Evolutionary conservation across 2,329 filamentous ascomycete species (phyloP).

Genomic region (Cladosporium sp.): DNA sequence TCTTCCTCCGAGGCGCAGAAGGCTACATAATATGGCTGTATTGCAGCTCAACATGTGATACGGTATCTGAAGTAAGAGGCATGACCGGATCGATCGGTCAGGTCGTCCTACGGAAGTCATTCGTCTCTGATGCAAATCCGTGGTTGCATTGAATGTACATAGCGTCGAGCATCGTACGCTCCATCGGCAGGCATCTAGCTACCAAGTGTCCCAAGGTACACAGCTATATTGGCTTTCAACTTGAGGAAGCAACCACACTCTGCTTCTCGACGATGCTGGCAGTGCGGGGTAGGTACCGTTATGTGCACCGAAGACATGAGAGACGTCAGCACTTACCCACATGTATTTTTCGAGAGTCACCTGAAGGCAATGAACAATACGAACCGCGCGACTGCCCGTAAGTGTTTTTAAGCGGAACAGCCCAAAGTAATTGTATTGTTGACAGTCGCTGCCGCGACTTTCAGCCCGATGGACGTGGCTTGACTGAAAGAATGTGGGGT

Average conservation of each 20-base stretch:
- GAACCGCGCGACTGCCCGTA: no score
- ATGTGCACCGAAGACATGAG: no score
- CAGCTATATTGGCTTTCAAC: slow-evolving; percentile 1
- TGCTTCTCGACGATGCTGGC: not conserved
- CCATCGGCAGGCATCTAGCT: not conserved
- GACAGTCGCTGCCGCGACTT: no score
- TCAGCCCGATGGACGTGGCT: no score
- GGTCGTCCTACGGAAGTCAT: not conserved
- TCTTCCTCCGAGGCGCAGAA: not conserved
- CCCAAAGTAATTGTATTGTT: no score
- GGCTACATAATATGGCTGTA: not conserved
- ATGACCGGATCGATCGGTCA: not conserved
- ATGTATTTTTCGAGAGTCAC: no score
- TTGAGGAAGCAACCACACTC: not conserved
- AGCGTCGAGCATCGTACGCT: not conserved
- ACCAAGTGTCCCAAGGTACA: not conserved
- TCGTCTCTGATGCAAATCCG: not conserved
- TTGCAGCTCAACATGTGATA: not conserved
- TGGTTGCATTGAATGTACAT: not conserved
- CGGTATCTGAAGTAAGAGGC: not conserved
- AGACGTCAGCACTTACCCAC: no score
- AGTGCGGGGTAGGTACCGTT: slow-evolving; percentile 3
- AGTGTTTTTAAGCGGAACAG: no score
- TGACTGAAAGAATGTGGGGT: not conserved
- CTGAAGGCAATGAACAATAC: no score